Conservation (phyloP, 768 basidiomycete genomes). For the Lentinula edodes region DNA sequence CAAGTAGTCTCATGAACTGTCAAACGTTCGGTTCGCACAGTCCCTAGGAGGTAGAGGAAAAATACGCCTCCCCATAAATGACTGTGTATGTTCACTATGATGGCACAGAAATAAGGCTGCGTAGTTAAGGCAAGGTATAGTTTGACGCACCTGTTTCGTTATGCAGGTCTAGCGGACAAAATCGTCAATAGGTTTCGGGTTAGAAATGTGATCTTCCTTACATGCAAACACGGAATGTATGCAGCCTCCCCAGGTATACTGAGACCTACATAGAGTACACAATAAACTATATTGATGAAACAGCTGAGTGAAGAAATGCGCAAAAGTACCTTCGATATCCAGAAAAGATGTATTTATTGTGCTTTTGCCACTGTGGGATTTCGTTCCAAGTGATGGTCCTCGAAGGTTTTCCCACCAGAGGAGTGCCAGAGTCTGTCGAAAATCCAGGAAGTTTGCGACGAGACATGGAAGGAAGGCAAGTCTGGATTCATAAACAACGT, state of each 20-base stretch:
- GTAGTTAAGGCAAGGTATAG: neutral
- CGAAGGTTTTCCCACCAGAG: neutral
- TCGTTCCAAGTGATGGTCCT: slow-evolving; percentile 18
- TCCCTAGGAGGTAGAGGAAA: slow-evolving; percentile 50
- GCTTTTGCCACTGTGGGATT: slow-evolving; percentile 50
- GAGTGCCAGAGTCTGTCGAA: neutral
- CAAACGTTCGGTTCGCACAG: slow-evolving; percentile 46
- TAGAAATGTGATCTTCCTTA: slow-evolving; percentile 25
- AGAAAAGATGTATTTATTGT: slow-evolving; percentile 65
- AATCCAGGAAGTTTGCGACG: neutral
- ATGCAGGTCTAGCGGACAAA: slow-evolving; percentile 50
- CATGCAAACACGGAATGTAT: slow-evolving; percentile 61
- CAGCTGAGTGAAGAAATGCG: too few relatives aligned
- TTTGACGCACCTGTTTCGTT: slow-evolving; percentile 51
- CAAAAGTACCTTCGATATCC: slow-evolving; percentile 61
- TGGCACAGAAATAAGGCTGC: neutral
- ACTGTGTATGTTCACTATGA: slow-evolving; percentile 77
- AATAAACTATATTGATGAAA: too few relatives aligned
- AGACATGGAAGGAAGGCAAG: neutral
- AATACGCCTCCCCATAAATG: slow-evolving; percentile 68
- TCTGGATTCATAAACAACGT: neutral
- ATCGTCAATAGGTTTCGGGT: too few relatives aligned
- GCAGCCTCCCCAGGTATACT: slow-evolving; percentile 59
- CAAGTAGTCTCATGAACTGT: slow-evolving; percentile 50
- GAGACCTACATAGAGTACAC: slow-evolving; percentile 32